phyloP scores from a whole-genome alignment of 2,329 filamentous ascomycete species.

The Fusarium sp. region DNA sequence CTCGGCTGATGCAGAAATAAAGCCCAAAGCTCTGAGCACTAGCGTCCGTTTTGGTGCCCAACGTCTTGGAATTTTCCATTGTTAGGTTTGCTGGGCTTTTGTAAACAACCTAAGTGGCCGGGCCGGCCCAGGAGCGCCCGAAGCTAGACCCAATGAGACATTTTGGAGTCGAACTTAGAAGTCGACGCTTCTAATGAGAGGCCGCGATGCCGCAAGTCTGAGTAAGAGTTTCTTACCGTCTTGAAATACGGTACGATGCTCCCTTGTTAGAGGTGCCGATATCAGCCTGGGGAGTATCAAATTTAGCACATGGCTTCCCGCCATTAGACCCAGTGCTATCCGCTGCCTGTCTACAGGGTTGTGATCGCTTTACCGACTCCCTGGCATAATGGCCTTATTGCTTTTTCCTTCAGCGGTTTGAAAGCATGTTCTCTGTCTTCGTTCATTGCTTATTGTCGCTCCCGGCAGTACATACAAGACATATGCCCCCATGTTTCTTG shows the following conservation, averaged over 20 bases:
- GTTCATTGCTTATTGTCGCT: conserved; percentile 27
- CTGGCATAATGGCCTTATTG: conserved; percentile 24
- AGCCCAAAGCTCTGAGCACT: conserved; percentile 33
- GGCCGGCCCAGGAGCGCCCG: conserved; percentile 43
- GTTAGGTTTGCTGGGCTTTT: conserved; percentile 31
- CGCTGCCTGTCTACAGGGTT: conserved; percentile 23
- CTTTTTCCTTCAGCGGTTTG: conserved; percentile 28
- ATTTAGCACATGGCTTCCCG: conserved; percentile 40
- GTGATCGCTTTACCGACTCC: conserved; percentile 18
- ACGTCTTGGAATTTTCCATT: conserved; percentile 30
- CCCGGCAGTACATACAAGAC: conserved; percentile 13
- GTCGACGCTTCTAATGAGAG: conserved; percentile 15
- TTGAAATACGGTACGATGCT: not conserved
- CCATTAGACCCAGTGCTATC: conserved; percentile 27
- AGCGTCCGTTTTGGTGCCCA: conserved; percentile 46
- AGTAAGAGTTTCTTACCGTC: conserved; percentile 18
- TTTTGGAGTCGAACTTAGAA: conserved; percentile 23
- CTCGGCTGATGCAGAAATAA: conserved; percentile 41
- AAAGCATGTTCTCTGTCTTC: conserved; percentile 23
- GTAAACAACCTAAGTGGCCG: conserved; percentile 34
- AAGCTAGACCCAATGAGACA: conserved; percentile 36
- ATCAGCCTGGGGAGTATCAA: conserved; percentile 28
- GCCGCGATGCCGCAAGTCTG: conserved; percentile 11
- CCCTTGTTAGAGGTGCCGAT: conserved; percentile 31
- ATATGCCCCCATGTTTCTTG: conserved; percentile 11